Evolutionary conservation across 1,284 basidiomycete genomes (phyloP).

Genomic region (Pyrrhoderma lamaoense): DNA sequence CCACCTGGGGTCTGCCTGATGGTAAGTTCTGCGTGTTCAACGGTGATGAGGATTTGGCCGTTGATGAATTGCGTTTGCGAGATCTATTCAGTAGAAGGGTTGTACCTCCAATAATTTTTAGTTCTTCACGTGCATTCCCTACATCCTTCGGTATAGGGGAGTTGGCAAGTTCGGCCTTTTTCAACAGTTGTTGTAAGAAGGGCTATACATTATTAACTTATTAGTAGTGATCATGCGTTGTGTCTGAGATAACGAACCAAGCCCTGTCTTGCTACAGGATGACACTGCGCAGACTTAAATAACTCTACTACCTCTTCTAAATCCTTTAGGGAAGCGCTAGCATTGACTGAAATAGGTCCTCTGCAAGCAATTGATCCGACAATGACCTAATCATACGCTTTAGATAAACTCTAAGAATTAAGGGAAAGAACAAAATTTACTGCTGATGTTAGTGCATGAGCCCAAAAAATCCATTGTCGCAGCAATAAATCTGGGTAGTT

Average conservation of each 20-base stretch:
- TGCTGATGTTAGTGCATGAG: conserved; percentile 8
- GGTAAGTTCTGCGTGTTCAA: too few species aligned
- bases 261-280: conserved; percentile 12
- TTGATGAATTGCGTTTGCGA: background rate
- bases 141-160: background rate
- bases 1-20: too few species aligned
- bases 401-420: background rate
- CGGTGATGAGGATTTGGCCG: too few species aligned
- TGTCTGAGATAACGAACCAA: conserved; percentile 5
- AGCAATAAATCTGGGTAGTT: conserved; percentile 6
- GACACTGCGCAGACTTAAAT: conserved; percentile 14
- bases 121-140: conserved; percentile 3
- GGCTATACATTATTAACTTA: background rate
- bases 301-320: conserved; percentile 11
- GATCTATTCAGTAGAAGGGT: conserved; percentile 3
- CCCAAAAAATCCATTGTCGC: conserved; percentile 14
- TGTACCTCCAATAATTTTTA: conserved; percentile 8
- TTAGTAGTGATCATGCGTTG: background rate
- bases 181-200: conserved; percentile 8
- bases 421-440: background rate
- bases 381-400: conserved; percentile 12
- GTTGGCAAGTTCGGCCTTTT: conserved; percentile 7
- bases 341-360: conserved; percentile 15
- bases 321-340: conserved; percentile 17
- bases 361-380: conserved; percentile 20